phyloP scores from a whole-genome alignment of 2,329 filamentous ascomycete species.

The Periconia macrospinosa region DNA sequence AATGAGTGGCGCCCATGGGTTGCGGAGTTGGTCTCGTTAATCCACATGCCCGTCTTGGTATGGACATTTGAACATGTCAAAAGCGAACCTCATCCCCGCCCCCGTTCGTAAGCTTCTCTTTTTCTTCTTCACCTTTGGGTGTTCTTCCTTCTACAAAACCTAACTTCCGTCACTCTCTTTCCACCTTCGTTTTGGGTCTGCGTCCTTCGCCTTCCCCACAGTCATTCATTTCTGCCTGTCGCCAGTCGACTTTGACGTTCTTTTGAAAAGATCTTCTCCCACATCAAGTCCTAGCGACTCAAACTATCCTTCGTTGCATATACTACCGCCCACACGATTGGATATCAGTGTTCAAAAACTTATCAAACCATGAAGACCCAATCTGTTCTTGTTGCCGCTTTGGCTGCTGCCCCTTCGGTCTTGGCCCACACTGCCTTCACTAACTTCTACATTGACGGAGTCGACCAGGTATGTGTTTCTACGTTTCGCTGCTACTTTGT shows the following conservation, averaged over 20 bases:
- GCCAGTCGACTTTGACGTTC: constrained; percentile 42
- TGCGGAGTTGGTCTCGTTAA: too few relatives aligned
- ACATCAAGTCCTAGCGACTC: constrained; percentile 36
- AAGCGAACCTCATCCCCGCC: constrained; percentile 19
- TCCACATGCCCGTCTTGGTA: not conserved
- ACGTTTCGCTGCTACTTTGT: not conserved
- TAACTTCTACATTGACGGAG: constrained; percentile 38
- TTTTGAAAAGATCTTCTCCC: constrained; percentile 20
- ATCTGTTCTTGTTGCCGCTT: constrained; percentile 32
- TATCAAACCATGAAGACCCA: constrained; percentile 34
- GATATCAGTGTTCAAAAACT: not conserved
- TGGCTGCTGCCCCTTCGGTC: constrained; percentile 35
- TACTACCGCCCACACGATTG: constrained; percentile 13
- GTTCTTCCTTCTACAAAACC: constrained; percentile 17
- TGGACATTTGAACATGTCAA: constrained; percentile 17
- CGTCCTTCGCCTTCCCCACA: constrained; percentile 11
- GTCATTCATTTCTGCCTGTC: constrained; percentile 37
- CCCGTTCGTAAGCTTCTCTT: not conserved
- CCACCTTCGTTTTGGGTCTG: constrained; percentile 14
- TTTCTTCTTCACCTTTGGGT: constrained; percentile 24
- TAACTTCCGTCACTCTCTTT: constrained; percentile 37
- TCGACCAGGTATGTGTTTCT: constrained; percentile 26
- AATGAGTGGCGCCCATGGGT: constrained; percentile 1
- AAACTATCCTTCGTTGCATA: constrained; percentile 27
- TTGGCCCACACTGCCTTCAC: constrained; percentile 43